phyloP scores from a whole-genome alignment of 768 basidiomycete genomes.

The Kwoniella sp. region DNA sequence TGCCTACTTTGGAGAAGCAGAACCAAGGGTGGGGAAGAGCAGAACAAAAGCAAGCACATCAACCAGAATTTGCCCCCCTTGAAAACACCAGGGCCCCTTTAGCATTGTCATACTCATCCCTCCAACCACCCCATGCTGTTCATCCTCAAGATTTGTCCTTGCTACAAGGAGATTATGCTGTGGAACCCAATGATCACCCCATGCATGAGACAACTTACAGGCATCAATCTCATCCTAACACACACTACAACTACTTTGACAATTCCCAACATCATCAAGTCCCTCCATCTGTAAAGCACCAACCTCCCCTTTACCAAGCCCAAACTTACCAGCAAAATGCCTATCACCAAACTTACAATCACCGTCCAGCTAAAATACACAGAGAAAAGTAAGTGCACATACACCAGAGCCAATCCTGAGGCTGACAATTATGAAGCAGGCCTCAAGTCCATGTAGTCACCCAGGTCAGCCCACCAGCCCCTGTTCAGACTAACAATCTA shows the following conservation, averaged over 20 bases:
- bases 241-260: neutral
- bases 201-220: too few species aligned
- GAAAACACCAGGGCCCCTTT: too few species aligned
- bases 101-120: too few species aligned
- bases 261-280: neutral
- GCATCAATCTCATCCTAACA: neutral
- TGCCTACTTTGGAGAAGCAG: too few species aligned
- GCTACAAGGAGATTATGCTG: too few species aligned
- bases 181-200: too few species aligned
- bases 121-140: too few species aligned
- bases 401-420: too few species aligned
- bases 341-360: neutral
- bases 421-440: slow-evolving; percentile 10
- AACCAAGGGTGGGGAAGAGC: too few species aligned
- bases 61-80: too few species aligned
- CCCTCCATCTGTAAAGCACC: neutral
- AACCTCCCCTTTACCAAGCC: neutral
- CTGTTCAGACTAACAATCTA: neutral
- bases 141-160: too few species aligned
- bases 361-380: neutral
- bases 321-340: neutral
- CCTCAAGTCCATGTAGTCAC: slow-evolving; percentile 19
- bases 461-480: neutral
- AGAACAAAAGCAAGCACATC: too few species aligned
- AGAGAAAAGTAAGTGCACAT: slow-evolving; percentile 8